Percentiles rank a stretch among this genome's conserved stretches.
Conservation (phyloP, 73 alveolate species). For the Tetrahymena elliotti region DNA sequence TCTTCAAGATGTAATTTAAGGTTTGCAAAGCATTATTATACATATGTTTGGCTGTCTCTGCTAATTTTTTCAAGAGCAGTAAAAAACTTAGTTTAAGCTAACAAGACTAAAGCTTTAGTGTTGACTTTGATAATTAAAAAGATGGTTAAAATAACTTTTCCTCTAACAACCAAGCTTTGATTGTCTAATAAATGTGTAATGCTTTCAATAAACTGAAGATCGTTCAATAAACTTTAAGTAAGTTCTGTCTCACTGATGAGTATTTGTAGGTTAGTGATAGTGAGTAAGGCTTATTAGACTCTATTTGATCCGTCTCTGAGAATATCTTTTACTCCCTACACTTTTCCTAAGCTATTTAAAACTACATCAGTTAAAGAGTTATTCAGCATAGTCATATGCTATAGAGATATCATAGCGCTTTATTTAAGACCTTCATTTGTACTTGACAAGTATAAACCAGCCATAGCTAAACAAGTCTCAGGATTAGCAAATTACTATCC, state of each 20-base stretch:
- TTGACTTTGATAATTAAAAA: constrained; percentile 55
- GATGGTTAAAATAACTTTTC: constrained; percentile 63
- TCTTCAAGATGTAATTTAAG: constrained; percentile 52
- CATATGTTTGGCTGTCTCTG: constrained; percentile 64
- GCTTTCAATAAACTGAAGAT: constrained; percentile 41
- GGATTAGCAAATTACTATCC: constrained; percentile 70
- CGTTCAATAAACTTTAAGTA: constrained; percentile 13
- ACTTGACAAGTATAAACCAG: constrained; percentile 33
- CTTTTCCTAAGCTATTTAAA: constrained; percentile 51
- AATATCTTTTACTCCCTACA: constrained; percentile 19
- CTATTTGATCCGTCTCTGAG: constrained; percentile 58
- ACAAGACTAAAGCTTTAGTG: constrained; percentile 46
- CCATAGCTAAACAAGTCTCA: constrained; percentile 47
- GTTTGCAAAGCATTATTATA: constrained; percentile 61
- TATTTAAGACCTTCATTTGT: constrained; percentile 54
- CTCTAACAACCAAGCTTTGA: constrained; percentile 60
- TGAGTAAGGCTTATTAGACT: constrained; percentile 67
- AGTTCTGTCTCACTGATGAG: constrained; percentile 15
- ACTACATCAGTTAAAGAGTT: constrained; percentile 42
- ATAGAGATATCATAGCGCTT: constrained; percentile 65
- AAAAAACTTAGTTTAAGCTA: constrained; percentile 66
- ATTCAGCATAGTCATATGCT: constrained; percentile 59
- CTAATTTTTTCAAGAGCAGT: constrained; percentile 51
- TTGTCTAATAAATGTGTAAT: constrained; percentile 59
- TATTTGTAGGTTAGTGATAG: constrained; percentile 55